A percentile compares a stretch with the other conserved stretches of the same genome.
Evolutionary conservation across 2,329 filamentous ascomycete species (phyloP).

Genomic region (Aspergillus cejpii): DNA sequence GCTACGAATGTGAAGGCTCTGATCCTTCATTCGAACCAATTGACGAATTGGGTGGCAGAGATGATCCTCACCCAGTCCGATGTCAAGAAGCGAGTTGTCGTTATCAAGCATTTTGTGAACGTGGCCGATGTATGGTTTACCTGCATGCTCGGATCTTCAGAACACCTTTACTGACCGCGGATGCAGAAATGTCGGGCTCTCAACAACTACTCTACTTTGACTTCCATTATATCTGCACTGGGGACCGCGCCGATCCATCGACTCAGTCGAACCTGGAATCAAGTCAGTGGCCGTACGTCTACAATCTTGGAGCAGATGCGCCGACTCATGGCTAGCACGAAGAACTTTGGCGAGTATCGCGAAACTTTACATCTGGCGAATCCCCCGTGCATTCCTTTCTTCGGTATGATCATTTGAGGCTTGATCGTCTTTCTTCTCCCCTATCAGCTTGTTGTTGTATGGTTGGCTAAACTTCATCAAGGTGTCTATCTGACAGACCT

Average conservation of each 20-base stretch:
- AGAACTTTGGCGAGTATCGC: constrained; percentile 96
- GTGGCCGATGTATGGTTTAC: constrained; percentile 69
- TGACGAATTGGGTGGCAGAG: constrained; percentile 98
- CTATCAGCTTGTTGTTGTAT: background rate
- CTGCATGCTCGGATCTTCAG: background rate
- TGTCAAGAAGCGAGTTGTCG: constrained; percentile 89
- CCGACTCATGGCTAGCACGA: constrained; percentile 89
- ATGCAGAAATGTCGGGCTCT: constrained; percentile 78
- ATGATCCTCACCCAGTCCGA: constrained; percentile 96
- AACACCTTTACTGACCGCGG: constrained; percentile 11
- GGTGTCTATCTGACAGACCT: constrained; percentile 95
- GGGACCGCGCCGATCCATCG: constrained; percentile 93
- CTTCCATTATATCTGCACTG: constrained; percentile 93
- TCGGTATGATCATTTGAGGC: constrained; percentile 59
- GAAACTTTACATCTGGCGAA: constrained; percentile 88
- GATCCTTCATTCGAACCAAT: constrained; percentile 94
- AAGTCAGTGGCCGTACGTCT: constrained; percentile 79
- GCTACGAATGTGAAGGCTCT: constrained; percentile 92
- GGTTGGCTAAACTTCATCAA: constrained; percentile 31
- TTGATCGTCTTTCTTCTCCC: background rate
- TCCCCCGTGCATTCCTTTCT: constrained; percentile 95
- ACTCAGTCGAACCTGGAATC: constrained; percentile 86
- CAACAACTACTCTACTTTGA: constrained; percentile 96
- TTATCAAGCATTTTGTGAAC: constrained; percentile 96
- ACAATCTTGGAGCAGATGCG: constrained; percentile 82